phyloP scores from a whole-genome alignment of 352 stramenopile species.

The Pythium vanterpoolii region DNA sequence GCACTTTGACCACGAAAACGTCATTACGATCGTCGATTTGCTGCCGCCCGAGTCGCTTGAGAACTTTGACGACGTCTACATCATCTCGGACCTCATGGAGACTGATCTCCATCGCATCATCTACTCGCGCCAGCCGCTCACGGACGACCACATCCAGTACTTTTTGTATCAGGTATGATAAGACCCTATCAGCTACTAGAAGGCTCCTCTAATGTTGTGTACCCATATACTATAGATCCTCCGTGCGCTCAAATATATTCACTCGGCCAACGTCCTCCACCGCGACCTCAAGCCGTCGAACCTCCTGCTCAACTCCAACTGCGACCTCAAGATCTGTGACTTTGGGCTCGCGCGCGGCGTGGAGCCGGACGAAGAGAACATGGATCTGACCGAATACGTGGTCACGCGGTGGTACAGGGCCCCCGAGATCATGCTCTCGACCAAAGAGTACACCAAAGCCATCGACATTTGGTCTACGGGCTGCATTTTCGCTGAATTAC shows the following conservation, averaged over 20 bases:
- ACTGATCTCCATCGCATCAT: slow-evolving; percentile 98
- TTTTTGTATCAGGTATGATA: slow-evolving; percentile 87
- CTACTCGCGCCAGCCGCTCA: slow-evolving; percentile 92
- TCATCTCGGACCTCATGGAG: slow-evolving; percentile 98
- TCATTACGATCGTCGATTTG: slow-evolving; percentile 96
- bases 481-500: slow-evolving; percentile 93
- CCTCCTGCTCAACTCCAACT: slow-evolving; percentile 94
- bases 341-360: slow-evolving; percentile 87
- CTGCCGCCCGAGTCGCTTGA: slow-evolving; percentile 59
- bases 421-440: slow-evolving; percentile 96
- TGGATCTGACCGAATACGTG: slow-evolving; percentile 92
- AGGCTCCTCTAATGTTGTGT: too few species aligned
- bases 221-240: slow-evolving; percentile 93
- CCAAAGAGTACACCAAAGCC: slow-evolving; percentile 94
- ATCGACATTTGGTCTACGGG: slow-evolving; percentile 96
- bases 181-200: too few species aligned
- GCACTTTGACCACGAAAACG: slow-evolving; percentile 93
- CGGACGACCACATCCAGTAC: slow-evolving; percentile 92
- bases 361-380: slow-evolving; percentile 82
- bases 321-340: slow-evolving; percentile 91
- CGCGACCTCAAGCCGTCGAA: slow-evolving; percentile 98
- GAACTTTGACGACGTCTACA: slow-evolving; percentile 98
- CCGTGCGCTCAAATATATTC: slow-evolving; percentile 92
- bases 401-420: slow-evolving; percentile 93
- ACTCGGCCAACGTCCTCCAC: slow-evolving; percentile 93